A percentile compares a stretch with the other conserved stretches of the same genome.
phyloP scores from a whole-genome alignment of 306 rosid species.

The Vachellia collinsii region DNA sequence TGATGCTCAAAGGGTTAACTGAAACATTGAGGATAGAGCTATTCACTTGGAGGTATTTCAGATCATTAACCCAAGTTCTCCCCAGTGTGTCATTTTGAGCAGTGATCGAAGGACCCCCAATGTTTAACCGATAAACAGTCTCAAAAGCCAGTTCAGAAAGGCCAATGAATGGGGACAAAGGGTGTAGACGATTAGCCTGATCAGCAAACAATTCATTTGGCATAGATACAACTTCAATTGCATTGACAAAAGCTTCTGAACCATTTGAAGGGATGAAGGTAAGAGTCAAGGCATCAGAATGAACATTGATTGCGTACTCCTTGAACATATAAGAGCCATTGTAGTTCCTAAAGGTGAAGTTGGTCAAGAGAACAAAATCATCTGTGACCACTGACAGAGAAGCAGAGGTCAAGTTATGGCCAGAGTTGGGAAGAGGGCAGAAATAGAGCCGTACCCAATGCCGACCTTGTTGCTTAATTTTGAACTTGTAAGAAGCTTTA shows the following conservation, averaged over 20 bases:
- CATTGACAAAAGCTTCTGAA: constrained; percentile 82
- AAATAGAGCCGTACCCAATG: constrained; percentile 93
- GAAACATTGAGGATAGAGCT: constrained; percentile 70
- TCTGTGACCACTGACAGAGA: constrained; percentile 72
- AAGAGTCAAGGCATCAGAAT: constrained; percentile 63
- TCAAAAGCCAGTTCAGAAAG: constrained; percentile 70
- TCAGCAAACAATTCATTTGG: constrained; percentile 75
- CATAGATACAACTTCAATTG: constrained; percentile 88
- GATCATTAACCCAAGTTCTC: constrained; percentile 91
- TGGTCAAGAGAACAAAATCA: constrained; percentile 76
- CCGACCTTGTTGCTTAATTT: constrained; percentile 58
- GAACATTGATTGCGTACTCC: constrained; percentile 82
- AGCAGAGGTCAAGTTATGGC: constrained; percentile 64
- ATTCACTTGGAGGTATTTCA: constrained; percentile 78
- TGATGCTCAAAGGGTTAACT: constrained; percentile 61
- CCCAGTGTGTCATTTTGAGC: constrained; percentile 84
- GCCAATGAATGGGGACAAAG: constrained; percentile 63
- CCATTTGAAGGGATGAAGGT: constrained; percentile 74
- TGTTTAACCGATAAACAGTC: constrained; percentile 81
- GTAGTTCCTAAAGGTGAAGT: constrained; percentile 68
- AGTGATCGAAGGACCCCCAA: constrained; percentile 85
- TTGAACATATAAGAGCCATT: constrained; percentile 75
- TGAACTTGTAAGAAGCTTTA: constrained; percentile 66
- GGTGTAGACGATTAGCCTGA: constrained; percentile 73
- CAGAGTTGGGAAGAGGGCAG: constrained; percentile 55